Evolutionary conservation across 2,329 filamentous ascomycete species (phyloP), one percentile per base, ranked within the genome.

Genomic region (Teratosphaeria nubilosa): DNA sequence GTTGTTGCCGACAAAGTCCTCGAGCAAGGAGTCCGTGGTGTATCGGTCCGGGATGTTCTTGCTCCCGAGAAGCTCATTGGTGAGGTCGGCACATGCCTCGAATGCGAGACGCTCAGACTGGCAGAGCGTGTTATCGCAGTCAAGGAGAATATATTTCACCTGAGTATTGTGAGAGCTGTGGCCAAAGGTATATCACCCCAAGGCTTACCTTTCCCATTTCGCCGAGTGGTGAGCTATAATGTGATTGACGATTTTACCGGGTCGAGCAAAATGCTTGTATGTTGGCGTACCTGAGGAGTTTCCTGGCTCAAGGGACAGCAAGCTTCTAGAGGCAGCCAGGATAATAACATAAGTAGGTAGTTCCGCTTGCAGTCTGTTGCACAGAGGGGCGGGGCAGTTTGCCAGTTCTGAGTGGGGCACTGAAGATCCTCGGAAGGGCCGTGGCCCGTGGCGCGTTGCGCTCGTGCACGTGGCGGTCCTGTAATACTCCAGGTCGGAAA

Each of bases 1-100:
- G 82, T 95, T 95, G 74, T 94, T 87, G 68, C 91, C 91, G 66
- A 96, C 90, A 69, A 95, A 96, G 76, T 95, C 88, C 66, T 80
- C 78, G 76, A 95, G 88, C 63, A 96, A 85, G 60, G 84, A 80
- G 53, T 86, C 82, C 69, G 87, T 87, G 3, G 88, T 91, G 79
- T 95, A 96, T 71, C 82, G 83, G 66, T 83, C 79, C 27, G 79
- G 69, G 68, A 90, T 78, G 67, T 80, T 77, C 69, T 86, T 81
- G 69, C 82, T 81, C 66, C 81, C 79, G 72, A 92, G 84, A 73
- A 95, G 89, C 74, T 90, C 80, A 77, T 96, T 96, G 79, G 90
- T 87, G 64, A 96, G 85, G 60, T 89, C 87, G 69, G 91, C 89
- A 75, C 90, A 95, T 65, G 89, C 91, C 77, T 92, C 89, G 74